phyloP scores from a whole-genome alignment of 257 asterid species.

The Anisodus acutangulus region DNA sequence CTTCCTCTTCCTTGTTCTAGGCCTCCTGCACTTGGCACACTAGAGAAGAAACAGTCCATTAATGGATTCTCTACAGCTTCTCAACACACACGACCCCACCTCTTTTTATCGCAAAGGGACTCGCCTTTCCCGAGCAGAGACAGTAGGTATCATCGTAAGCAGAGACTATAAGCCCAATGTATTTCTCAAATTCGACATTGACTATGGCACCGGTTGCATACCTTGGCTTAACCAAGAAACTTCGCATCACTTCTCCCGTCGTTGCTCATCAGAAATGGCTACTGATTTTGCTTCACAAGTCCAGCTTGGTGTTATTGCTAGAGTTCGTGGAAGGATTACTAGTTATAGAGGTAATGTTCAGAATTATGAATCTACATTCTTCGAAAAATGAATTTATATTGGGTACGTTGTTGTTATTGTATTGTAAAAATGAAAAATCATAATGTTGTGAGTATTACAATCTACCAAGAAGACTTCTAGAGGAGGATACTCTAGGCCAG shows the following conservation, averaged over 20 bases:
- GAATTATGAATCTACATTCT: too few relatives aligned
- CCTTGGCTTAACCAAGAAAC: constrained; percentile 67
- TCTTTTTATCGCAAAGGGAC: constrained; percentile 53
- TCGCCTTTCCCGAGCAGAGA: constrained; percentile 63
- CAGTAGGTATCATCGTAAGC: constrained; percentile 63
- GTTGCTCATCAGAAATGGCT: constrained; percentile 61
- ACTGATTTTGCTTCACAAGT: constrained; percentile 45
- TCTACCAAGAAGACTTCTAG: too few relatives aligned
- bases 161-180: constrained; percentile 63
- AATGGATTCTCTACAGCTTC: constrained; percentile 42
- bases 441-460: too few relatives aligned
- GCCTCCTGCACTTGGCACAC: too few relatives aligned
- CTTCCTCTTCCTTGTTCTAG: neutral
- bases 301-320: constrained; percentile 68
- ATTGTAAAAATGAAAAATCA: too few relatives aligned
- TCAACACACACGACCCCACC: constrained; percentile 53
- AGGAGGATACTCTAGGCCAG: too few relatives aligned
- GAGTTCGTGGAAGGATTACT: constrained; percentile 77
- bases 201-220: constrained; percentile 80
- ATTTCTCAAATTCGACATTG: constrained; percentile 65
- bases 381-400: too few relatives aligned
- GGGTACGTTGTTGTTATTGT: too few relatives aligned
- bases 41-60: constrained; percentile 1
- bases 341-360: constrained; percentile 58
- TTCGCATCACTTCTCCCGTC: constrained; percentile 61